Percentiles rank a stretch among this genome's conserved stretches.
Evolutionary conservation across 2,329 filamentous ascomycete species (phyloP).

Genomic region (Pyricularia pennisetigena): DNA sequence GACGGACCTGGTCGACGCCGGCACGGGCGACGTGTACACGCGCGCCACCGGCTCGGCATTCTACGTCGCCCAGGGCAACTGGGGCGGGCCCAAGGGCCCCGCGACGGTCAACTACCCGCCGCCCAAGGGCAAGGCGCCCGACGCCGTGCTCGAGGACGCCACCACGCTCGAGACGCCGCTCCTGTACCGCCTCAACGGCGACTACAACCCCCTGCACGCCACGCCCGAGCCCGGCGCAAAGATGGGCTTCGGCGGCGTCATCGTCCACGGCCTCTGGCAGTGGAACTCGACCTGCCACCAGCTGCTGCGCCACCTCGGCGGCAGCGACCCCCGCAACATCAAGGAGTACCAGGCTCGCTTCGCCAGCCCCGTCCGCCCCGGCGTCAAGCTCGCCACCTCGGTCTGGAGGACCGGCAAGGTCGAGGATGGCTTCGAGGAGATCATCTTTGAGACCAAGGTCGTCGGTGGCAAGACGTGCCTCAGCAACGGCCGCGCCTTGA

Average conservation of each 20-base stretch:
- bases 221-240: constrained; percentile 74
- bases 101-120: constrained; percentile 70
- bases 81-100: constrained; percentile 86
- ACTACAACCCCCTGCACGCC: constrained; percentile 90
- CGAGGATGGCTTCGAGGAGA: constrained; percentile 73
- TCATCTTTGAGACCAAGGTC: constrained; percentile 70
- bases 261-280: constrained; percentile 82
- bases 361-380: constrained; percentile 73
- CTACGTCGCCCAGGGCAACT: constrained; percentile 69
- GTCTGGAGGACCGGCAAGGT: constrained; percentile 75
- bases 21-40: constrained; percentile 59
- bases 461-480: constrained; percentile 76
- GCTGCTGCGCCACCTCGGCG: constrained; percentile 63
- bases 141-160: constrained; percentile 60
- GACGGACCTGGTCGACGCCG: constrained; percentile 62
- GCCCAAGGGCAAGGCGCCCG: constrained; percentile 57
- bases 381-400: constrained; percentile 68
- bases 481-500: constrained; percentile 74
- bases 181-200: constrained; percentile 78
- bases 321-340: constrained; percentile 69
- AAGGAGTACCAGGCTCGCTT: constrained; percentile 86
- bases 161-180: constrained; percentile 63
- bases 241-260: constrained; percentile 85
- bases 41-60: constrained; percentile 63
- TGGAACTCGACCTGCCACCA: constrained; percentile 74